Base-by-base conservation (phyloP, 352 stramenopile genomes). In the Globisporangium lucens region DNA sequence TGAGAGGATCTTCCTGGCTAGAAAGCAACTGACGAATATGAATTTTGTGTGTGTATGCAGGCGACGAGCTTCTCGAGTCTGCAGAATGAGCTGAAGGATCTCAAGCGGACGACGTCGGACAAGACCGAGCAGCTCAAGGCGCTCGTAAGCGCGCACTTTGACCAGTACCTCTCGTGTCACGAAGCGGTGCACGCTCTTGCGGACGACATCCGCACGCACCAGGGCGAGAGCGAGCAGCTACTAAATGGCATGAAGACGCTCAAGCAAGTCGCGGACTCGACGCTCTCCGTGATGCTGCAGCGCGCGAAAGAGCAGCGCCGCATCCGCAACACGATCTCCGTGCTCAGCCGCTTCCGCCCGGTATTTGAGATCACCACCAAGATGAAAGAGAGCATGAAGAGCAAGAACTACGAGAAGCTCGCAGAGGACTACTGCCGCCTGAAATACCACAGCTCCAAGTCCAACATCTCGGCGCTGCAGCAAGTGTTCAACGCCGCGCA, bases 111-210 rank as follows among this genome's bases (percentile, higher is more conserved):
- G 57, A 93, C 83, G 20, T 93, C 81, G 1, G 85, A 93, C 74
- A 95, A 93, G 70, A 95, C 87, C 0, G 79, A 89, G 65, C 87
- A 93, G 70, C 81, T 95, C 49, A 95, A 95, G 65, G 79, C 82
- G 10, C 75, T 95, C 38, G 87, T 93, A 61, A 87, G 78, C 30
- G 80, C 82, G 38, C 87, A 93, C 69, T 95, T 93, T 62, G 87
- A 95, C 62, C 83, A 93, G 68, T 95, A 93, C 29, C 56, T 95
- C 47, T 90, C 80, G 22, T 95, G 85, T 63, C 87, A 95, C 65
- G 87, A 95, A 63, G 77, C 85, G 3, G 85, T 93, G 66, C 82
- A 82, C 6, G 67, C 78, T 13, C 68, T 95, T 24, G 74, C 76
- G 1, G 74, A 89, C 8, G 87, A 93, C 10, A 80, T 93, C 36